Percentiles rank a stretch among this genome's conserved stretches.
These are phyloP conservation scores for Solanum arcanum DNA, from an alignment of 257 asterid species.

Conservation along the genomic window DNA sequence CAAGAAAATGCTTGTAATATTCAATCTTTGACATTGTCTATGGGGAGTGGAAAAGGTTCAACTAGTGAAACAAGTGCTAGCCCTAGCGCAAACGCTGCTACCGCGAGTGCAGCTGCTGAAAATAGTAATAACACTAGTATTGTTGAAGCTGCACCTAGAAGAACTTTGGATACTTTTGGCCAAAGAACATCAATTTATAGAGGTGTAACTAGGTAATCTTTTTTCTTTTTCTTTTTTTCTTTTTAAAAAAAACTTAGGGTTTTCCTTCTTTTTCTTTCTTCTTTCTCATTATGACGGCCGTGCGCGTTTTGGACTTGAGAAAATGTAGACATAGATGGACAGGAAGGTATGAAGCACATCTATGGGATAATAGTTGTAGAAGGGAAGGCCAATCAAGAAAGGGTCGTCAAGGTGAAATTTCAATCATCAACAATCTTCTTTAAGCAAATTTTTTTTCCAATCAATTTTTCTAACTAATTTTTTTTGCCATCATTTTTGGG, in stretches of 20 bases:
- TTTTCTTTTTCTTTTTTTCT: too few relatives aligned
- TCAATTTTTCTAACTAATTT: not conserved
- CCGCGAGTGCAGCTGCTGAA: conserved; percentile 25
- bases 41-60: conserved; percentile 70
- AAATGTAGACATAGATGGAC: conserved; percentile 83
- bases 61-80: conserved; percentile 26
- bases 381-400: conserved; percentile 90
- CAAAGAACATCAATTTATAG: conserved; percentile 92
- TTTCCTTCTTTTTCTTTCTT: not conserved
- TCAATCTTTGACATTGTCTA: conserved; percentile 66
- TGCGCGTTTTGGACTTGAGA: not conserved
- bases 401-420: conserved; percentile 78
- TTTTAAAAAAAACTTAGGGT: not conserved
- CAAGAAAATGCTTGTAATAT: conserved; percentile 45
- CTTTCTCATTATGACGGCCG: not conserved
- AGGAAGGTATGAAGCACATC: conserved; percentile 89
- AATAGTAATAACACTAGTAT: conserved; percentile 30
- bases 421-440: not conserved
- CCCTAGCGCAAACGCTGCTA: not conserved
- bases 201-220: conserved; percentile 74
- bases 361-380: conserved; percentile 93
- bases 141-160: conserved; percentile 62
- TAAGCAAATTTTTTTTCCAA: not conserved
- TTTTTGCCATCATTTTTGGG: not conserved
- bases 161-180: conserved; percentile 76